These are phyloP conservation scores for Fagus sylvatica DNA, from an alignment of 306 rosid species.

Conservation along the genomic window DNA sequence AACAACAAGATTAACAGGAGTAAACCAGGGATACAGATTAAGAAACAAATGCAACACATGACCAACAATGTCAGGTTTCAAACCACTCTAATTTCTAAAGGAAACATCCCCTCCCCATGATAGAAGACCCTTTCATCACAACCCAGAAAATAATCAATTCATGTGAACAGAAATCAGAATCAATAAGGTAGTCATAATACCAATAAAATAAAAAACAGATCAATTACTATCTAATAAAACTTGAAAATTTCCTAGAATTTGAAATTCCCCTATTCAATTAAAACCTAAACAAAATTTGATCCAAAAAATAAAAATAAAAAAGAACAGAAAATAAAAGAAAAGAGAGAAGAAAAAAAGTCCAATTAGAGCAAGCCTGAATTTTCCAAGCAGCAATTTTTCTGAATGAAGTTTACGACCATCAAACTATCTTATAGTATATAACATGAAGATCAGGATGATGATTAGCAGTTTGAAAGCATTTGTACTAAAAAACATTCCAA, in stretches of 20 bases:
- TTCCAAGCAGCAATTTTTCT: background rate
- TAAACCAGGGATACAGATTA: slow-evolving; percentile 10
- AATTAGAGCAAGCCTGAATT: background rate
- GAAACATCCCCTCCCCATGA: background rate
- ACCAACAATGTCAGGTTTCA: background rate
- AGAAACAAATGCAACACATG: background rate
- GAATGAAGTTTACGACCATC: background rate
- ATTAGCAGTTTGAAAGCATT: background rate
- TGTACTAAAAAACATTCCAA: background rate
- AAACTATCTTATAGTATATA: background rate
- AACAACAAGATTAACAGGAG: slow-evolving; percentile 15
- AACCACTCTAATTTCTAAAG: background rate
- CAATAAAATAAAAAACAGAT: background rate
- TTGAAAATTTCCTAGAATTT: background rate
- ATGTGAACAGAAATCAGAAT: background rate
- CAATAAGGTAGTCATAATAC: background rate
- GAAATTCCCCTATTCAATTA: background rate
- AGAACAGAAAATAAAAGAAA: background rate
- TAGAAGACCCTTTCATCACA: background rate
- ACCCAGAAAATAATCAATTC: background rate
- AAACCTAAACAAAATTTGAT: background rate
- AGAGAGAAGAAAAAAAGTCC: background rate
- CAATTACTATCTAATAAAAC: background rate
- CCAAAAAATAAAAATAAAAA: background rate
- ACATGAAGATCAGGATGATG: background rate